Percentiles rank a stretch among this genome's conserved stretches.
Evolutionary conservation across 176 grass and related monocot genomes (phyloP).

Genomic region (Chrysopogon serrulatus): DNA sequence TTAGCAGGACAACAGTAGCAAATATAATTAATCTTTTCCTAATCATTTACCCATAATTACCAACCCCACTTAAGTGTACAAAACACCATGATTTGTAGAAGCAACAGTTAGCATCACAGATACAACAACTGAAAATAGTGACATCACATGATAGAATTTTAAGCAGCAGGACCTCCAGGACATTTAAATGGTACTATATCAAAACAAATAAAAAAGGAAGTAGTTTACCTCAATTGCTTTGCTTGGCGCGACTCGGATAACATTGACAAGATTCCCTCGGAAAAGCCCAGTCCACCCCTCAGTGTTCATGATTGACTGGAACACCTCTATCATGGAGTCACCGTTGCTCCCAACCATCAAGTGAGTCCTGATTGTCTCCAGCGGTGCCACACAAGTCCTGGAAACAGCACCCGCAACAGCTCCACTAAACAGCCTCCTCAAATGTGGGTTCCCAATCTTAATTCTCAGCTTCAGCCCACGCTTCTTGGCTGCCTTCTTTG

Average conservation of each 20-base stretch:
- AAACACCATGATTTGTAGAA: background rate
- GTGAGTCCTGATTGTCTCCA: conserved; percentile 91
- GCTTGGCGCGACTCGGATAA: conserved; percentile 95
- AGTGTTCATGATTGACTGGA: conserved; percentile 70
- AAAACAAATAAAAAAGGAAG: background rate
- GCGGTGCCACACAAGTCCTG: conserved; percentile 69
- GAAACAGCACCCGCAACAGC: conserved; percentile 90
- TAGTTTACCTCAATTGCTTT: conserved; percentile 90
- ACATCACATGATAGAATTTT: background rate
- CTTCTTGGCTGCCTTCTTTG: conserved; percentile 44
- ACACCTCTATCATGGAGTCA: conserved; percentile 72
- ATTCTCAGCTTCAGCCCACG: conserved; percentile 55
- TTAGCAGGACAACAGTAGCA: background rate
- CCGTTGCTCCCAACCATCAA: conserved; percentile 96
- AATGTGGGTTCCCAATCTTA: conserved; percentile 81
- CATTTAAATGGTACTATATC: background rate
- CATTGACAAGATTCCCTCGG: conserved; percentile 94
- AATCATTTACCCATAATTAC: background rate
- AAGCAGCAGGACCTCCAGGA: background rate
- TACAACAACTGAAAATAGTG: background rate
- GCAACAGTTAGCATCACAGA: background rate
- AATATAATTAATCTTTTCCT: background rate
- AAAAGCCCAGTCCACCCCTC: conserved; percentile 93
- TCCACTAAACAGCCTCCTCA: conserved; percentile 87
- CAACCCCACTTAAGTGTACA: background rate